A percentile compares a stretch with the other conserved stretches of the same genome.
Conservation (phyloP, 805 yeast species). For the Isabelozyma gotoi region DNA sequence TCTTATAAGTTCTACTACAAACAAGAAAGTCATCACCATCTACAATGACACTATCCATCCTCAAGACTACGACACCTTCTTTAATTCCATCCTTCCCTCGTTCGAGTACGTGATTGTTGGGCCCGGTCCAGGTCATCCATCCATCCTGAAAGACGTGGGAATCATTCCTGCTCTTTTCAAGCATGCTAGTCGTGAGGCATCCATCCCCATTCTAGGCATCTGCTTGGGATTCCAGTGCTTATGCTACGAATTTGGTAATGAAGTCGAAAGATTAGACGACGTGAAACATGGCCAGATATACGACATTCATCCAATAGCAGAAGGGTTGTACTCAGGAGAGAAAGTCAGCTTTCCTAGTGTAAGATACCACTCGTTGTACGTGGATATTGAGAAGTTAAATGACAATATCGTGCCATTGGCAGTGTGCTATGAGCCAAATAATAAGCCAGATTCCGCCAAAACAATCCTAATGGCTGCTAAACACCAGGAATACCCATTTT, state of each 20-base stretch:
- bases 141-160: slow-evolving; percentile 62
- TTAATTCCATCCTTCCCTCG: slow-evolving; percentile 42
- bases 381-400: slow-evolving; percentile 26
- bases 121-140: slow-evolving; percentile 97
- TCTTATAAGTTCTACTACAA: slow-evolving; percentile 55
- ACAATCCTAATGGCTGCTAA: slow-evolving; percentile 76
- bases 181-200: slow-evolving; percentile 12
- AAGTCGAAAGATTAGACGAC: slow-evolving; percentile 49
- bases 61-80: slow-evolving; percentile 28
- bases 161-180: slow-evolving; percentile 60
- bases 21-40: slow-evolving; percentile 51
- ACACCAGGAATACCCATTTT: slow-evolving; percentile 65
- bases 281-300: slow-evolving; percentile 89
- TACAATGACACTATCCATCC: slow-evolving; percentile 57
- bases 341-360: slow-evolving; percentile 61
- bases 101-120: slow-evolving; percentile 84
- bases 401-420: slow-evolving; percentile 58
- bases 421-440: slow-evolving; percentile 46
- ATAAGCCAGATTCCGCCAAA: no score
- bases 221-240: slow-evolving; percentile 92
- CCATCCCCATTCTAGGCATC: slow-evolving; percentile 77
- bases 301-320: slow-evolving; percentile 47
- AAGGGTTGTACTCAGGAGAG: slow-evolving; percentile 20
- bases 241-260: slow-evolving; percentile 60
- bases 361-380: slow-evolving; percentile 85